These are phyloP conservation scores for Penstemon davidsonii DNA, from an alignment of 257 asterid genomes.

Conservation along the genomic window DNA sequence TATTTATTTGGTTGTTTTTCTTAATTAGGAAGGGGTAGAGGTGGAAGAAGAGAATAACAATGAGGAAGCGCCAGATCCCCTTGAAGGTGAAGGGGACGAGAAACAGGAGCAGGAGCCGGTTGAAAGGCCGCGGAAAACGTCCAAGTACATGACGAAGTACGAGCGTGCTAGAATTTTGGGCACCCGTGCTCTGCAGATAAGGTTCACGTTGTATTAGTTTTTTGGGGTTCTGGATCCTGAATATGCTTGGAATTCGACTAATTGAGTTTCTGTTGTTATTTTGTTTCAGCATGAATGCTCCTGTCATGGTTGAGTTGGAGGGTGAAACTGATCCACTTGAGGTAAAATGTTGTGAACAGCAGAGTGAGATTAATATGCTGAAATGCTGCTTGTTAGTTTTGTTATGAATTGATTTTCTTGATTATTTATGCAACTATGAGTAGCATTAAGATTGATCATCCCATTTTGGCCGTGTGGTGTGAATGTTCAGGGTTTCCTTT, in stretches of 20 bases:
- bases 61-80: slow-evolving; percentile 56
- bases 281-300: slow-evolving; percentile 87
- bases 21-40: slow-evolving; percentile 78
- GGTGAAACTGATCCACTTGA: slow-evolving; percentile 93
- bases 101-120: slow-evolving; percentile 58
- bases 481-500: neutral
- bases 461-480: neutral
- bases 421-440: neutral
- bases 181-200: slow-evolving; percentile 88
- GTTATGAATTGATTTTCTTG: neutral
- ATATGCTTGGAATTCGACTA: neutral
- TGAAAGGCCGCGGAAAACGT: slow-evolving; percentile 78
- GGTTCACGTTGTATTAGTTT: slow-evolving; percentile 36
- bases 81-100: slow-evolving; percentile 68
- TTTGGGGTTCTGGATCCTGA: neutral
- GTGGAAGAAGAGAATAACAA: slow-evolving; percentile 58
- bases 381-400: neutral
- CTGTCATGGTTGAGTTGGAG: slow-evolving; percentile 95
- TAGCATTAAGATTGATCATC: neutral
- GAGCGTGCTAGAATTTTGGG: slow-evolving; percentile 95
- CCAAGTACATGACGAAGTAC: slow-evolving; percentile 89
- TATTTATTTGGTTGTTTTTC: neutral
- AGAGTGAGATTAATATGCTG: neutral
- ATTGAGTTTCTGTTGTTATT: slow-evolving; percentile 20
- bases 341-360: slow-evolving; percentile 38